Conservation (phyloP, 495 filamentous ascomycete species). For the Lichina pygmaea region DNA sequence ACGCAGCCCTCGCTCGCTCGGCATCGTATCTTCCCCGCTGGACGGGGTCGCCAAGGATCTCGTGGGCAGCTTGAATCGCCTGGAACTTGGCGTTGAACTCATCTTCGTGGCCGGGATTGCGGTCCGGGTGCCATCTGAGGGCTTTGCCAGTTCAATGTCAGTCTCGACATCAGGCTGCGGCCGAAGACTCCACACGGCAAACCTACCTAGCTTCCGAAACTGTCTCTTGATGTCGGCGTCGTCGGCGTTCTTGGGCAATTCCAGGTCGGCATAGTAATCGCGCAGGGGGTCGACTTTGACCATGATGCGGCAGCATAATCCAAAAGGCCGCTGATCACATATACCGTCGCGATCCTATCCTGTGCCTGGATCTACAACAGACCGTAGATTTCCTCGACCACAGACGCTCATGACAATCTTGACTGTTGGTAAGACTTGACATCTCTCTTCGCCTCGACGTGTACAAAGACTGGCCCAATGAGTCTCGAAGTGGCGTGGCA, state of each 20-base stretch:
- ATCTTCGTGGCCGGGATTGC: constrained; percentile 56
- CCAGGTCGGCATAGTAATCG: constrained; percentile 76
- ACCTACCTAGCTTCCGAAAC: constrained; percentile 56
- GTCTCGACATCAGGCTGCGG: neutral
- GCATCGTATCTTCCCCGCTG: constrained; percentile 51
- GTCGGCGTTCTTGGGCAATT: constrained; percentile 32
- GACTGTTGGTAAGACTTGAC: too few species aligned
- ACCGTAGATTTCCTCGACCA: too few species aligned
- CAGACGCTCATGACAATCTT: too few species aligned
- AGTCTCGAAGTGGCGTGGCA: too few species aligned
- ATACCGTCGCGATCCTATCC: too few species aligned
- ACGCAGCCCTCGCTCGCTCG: constrained; percentile 23
- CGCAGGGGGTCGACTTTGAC: constrained; percentile 42
- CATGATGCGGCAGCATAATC: constrained; percentile 20
- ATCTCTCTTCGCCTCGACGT: too few species aligned
- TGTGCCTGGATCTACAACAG: too few species aligned
- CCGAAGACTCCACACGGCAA: neutral
- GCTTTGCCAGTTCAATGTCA: constrained; percentile 18
- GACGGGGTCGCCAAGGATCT: constrained; percentile 45
- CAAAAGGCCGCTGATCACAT: too few species aligned
- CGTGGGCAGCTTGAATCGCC: constrained; percentile 60
- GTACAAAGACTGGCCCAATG: too few species aligned
- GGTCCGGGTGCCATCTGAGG: constrained; percentile 67
- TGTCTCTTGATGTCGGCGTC: constrained; percentile 56
- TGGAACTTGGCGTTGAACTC: constrained; percentile 63